phyloP scores from a whole-genome alignment of 2,329 filamentous ascomycete species.

The Nemania sp. region DNA sequence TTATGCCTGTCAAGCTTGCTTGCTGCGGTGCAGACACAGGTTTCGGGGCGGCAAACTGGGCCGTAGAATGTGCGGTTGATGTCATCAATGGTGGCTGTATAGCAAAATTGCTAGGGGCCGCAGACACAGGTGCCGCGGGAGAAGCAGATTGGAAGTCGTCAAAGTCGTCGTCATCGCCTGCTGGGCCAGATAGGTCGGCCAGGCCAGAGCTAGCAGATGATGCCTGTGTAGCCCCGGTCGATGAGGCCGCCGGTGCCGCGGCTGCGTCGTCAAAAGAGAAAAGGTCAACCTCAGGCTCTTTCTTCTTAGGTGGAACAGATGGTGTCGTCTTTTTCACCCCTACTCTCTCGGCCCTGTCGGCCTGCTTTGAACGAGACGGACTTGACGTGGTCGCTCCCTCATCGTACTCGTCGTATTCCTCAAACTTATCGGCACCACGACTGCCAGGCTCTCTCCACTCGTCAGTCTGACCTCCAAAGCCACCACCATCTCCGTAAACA shows the following conservation, averaged over 20 bases:
- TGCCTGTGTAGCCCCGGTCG: slow-evolving; percentile 45
- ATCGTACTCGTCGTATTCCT: slow-evolving; percentile 96
- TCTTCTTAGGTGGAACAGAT: slow-evolving; percentile 70
- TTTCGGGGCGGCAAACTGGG: slow-evolving; percentile 79
- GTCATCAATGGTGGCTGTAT: slow-evolving; percentile 54
- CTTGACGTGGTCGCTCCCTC: slow-evolving; percentile 65
- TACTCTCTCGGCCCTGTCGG: slow-evolving; percentile 47
- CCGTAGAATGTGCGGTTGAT: slow-evolving; percentile 56
- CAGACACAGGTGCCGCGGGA: slow-evolving; percentile 52
- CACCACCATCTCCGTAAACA: slow-evolving; percentile 95
- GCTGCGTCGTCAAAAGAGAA: slow-evolving; percentile 87
- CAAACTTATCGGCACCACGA: slow-evolving; percentile 77
- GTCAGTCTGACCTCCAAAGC: slow-evolving; percentile 77
- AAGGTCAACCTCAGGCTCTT: slow-evolving; percentile 87
- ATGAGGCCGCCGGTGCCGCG: slow-evolving; percentile 47
- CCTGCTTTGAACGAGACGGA: slow-evolving; percentile 55
- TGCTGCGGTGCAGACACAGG: slow-evolving; percentile 83
- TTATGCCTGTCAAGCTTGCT: slow-evolving; percentile 77
- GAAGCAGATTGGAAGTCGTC: slow-evolving; percentile 95
- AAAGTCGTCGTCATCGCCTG: slow-evolving; percentile 83
- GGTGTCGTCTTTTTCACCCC: slow-evolving; percentile 57
- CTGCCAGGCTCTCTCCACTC: slow-evolving; percentile 70
- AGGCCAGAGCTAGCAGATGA: slow-evolving; percentile 52
- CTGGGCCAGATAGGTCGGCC: slow-evolving; percentile 49
- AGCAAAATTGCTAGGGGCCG: slow-evolving; percentile 48